Percentiles rank a stretch among this genome's conserved stretches.
These are phyloP conservation scores for Mucuna pruriens DNA, from an alignment of 306 rosid genomes.

Conservation along the genomic window DNA sequence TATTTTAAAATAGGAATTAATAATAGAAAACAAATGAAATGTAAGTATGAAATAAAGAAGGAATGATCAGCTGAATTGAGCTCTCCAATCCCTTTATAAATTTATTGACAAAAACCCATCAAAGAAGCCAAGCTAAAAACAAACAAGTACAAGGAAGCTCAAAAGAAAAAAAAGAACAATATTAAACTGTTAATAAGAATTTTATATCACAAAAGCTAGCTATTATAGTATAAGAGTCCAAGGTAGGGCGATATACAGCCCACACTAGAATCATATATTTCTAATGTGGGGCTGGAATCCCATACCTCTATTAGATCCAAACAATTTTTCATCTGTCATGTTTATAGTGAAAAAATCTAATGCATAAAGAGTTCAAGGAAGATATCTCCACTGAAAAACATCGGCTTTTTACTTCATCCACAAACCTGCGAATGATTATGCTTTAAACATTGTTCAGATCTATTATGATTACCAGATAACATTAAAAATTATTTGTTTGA, in stretches of 20 bases:
- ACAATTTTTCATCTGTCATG: neutral
- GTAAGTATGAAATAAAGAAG: neutral
- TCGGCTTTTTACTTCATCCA: neutral
- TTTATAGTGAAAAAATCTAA: neutral
- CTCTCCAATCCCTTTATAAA: constrained; percentile 8
- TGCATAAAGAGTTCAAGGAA: constrained; percentile 2
- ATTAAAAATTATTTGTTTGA: neutral
- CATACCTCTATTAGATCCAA: too few species aligned
- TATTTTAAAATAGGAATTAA: neutral
- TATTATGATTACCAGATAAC: neutral
- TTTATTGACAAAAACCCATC: neutral
- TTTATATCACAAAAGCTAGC: too few species aligned
- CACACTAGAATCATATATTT: too few species aligned
- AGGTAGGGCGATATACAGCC: too few species aligned
- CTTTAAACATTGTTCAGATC: neutral
- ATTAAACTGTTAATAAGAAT: neutral
- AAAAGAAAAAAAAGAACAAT: neutral
- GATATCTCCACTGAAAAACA: neutral
- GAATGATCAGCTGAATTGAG: neutral
- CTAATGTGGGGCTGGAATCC: too few species aligned
- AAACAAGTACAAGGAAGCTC: too few species aligned
- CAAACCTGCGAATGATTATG: neutral
- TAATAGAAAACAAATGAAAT: neutral
- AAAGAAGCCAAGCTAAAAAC: neutral
- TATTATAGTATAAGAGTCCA: too few species aligned